Evolutionary conservation across 352 stramenopile genomes (phyloP).

Genomic region (Peronospora farinosa): DNA sequence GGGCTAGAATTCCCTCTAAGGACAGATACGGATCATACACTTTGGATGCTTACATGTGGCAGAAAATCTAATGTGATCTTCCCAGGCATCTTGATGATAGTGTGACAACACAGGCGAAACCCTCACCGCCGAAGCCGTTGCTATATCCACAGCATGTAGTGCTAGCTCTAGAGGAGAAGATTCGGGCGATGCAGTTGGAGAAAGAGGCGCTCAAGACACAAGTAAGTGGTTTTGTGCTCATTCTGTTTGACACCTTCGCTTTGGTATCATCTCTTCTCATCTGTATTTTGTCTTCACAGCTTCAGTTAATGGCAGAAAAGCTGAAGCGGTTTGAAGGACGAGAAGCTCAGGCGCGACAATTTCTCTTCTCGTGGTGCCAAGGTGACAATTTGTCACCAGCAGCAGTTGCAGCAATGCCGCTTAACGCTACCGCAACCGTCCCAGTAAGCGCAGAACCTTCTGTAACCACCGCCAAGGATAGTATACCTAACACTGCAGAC

Average conservation of each 20-base stretch:
- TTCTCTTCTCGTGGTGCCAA: constrained; percentile 44
- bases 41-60: background rate
- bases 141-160: constrained; percentile 39
- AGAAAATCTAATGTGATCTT: background rate
- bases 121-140: constrained; percentile 25
- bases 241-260: background rate
- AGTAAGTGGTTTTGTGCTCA: constrained; percentile 15
- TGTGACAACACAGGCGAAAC: constrained; percentile 25
- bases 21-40: constrained; percentile 88
- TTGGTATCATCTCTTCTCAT: constrained; percentile 3
- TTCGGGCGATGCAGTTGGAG: constrained; percentile 31
- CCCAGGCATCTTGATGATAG: constrained; percentile 27
- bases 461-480: no score
- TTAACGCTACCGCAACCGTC: no score
- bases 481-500: constrained; percentile 10
- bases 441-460: no score
- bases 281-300: constrained; percentile 14
- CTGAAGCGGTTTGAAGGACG: constrained; percentile 32
- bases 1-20: constrained; percentile 81
- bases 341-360: constrained; percentile 36
- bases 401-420: background rate
- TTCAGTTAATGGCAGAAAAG: constrained; percentile 31
- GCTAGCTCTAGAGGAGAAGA: constrained; percentile 34
- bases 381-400: background rate
- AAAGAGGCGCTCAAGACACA: constrained; percentile 36